Base-by-base conservation (phyloP, 495 filamentous ascomycete genomes). In the Evernia prunastri region DNA sequence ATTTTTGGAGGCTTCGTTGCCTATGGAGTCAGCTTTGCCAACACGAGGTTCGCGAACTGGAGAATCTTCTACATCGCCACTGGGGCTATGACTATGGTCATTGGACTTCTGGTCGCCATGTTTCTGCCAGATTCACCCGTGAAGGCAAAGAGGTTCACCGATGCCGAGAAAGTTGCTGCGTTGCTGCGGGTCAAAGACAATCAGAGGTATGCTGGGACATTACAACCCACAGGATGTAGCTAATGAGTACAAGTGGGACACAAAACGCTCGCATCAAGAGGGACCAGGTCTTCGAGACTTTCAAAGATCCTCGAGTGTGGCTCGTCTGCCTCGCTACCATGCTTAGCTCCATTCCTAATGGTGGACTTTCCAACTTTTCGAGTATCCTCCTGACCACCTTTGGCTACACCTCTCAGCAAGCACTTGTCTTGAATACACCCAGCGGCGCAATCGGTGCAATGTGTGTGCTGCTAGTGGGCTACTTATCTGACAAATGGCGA, bases 51-150 rank as follows among this genome's bases (percentile, higher is more conserved):
- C 66, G 86, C 63, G 73, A 79, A 45, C 33, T 87, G 84, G 82
- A 80, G 85, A 62, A 80, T 83, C 3, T 72, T 86, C n/a, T 87
- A 85, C 67, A 70, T 86, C 18, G 75, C 81, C 11, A 85, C 86
- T 65, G 83, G 84, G 17, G 74, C 72, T 36, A 65, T 80, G 53
- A 83, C 82, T 0, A 76, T 86, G 4, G 62, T 82, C 49, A 78
- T 79, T 77, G 82, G 78, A 12, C 13, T 77, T 25, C 76, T 81
- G 47, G 79, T 81, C 17, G 73, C 79, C 17, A 74, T 71, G 42
- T 78, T 73, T 64, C 73, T 81, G 74, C 79, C 79, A 29, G 79
- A 81, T 64, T 80, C 77, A 1, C 79, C 79, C 6, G 80, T 81
- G 72, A 75, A 76, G 31, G 79, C 79, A 11, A 79, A 75, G 45